Conservation (phyloP, 2,329 filamentous ascomycete genomes). For the Sporothrix variecibatus region DNA sequence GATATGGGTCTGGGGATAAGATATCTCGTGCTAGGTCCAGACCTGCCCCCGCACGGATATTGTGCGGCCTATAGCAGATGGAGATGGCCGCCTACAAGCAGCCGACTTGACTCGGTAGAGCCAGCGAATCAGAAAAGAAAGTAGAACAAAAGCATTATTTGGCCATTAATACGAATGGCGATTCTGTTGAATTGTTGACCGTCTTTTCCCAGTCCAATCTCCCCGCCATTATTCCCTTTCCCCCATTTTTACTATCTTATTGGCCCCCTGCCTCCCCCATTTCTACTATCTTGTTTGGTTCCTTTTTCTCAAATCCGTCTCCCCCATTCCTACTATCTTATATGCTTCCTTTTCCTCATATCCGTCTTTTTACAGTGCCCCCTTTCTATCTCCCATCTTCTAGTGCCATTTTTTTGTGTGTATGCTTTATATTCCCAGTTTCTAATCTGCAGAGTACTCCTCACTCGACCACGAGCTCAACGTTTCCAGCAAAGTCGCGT, state of each 20-base stretch:
- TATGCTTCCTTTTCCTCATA: background rate
- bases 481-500: conserved; percentile 10
- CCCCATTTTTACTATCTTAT: background rate
- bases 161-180: background rate
- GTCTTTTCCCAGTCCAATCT: background rate
- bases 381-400: no score
- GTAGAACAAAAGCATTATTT: background rate
- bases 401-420: background rate
- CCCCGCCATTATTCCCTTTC: no score
- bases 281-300: background rate
- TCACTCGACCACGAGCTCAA: conserved; percentile 21
- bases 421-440: background rate
- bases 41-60: background rate
- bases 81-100: background rate
- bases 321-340: background rate
- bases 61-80: background rate
- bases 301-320: background rate
- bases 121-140: background rate
- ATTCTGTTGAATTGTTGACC: background rate
- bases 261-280: background rate
- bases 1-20: background rate
- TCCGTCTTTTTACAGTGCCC: no score
- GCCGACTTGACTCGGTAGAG: background rate
- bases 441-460: background rate
- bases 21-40: background rate